These are phyloP conservation scores for Akanthomyces lecanii DNA, from an alignment of 2,329 filamentous ascomycete genomes.

Conservation along the genomic window DNA sequence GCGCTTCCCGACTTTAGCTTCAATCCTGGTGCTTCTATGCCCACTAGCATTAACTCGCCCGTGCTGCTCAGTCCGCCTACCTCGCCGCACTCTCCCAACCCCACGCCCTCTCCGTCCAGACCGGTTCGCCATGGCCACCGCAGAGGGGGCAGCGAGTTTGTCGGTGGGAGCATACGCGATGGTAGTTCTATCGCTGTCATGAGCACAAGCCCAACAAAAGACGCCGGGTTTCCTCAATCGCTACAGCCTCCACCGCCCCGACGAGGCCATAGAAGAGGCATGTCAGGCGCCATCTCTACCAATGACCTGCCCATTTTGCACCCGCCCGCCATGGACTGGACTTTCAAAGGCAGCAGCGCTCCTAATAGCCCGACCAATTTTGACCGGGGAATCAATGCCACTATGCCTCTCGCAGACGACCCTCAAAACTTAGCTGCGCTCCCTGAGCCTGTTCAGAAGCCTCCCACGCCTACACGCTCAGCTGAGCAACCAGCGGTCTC, in stretches of 20 bases:
- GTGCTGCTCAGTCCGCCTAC: conserved; percentile 51
- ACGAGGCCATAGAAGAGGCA: conserved; percentile 64
- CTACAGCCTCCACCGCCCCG: conserved; percentile 50
- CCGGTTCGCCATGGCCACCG: conserved; percentile 68
- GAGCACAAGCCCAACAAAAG: conserved; percentile 67
- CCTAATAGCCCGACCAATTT: conserved; percentile 56
- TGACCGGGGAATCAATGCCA: conserved; percentile 22
- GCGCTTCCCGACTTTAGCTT: conserved; percentile 53
- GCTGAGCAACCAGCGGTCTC: not conserved
- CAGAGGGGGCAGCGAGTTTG: conserved; percentile 80
- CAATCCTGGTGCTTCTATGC: conserved; percentile 44
- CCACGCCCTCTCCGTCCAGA: conserved; percentile 53
- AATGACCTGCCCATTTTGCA: conserved; percentile 75
- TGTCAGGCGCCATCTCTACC: conserved; percentile 76
- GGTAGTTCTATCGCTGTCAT: conserved; percentile 56
- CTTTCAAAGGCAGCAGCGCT: conserved; percentile 57
- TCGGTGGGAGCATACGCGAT: conserved; percentile 65
- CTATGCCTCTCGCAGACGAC: conserved; percentile 15
- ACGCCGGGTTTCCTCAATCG: conserved; percentile 52
- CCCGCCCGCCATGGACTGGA: conserved; percentile 48
- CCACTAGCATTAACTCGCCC: conserved; percentile 29
- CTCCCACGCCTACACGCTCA: not conserved
- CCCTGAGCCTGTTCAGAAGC: conserved; percentile 19
- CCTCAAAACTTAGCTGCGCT: conserved; percentile 12
- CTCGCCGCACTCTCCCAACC: conserved; percentile 48